Evolutionary conservation across 192 early-diverging fungal species (phyloP), one percentile per base, ranked within the genome.

Genomic region (Backusella tarrabulga): DNA sequence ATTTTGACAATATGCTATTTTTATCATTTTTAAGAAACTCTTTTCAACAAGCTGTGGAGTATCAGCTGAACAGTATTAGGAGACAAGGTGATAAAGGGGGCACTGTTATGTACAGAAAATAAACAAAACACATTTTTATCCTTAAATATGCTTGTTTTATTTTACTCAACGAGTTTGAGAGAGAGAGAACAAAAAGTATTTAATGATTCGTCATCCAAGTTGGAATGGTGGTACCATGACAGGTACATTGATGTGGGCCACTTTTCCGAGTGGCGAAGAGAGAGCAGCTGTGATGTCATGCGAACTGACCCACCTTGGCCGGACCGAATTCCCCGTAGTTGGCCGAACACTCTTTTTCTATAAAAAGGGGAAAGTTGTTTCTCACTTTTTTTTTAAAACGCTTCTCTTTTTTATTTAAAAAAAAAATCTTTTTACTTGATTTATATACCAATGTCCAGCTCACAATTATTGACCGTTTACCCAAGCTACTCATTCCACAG

Each of bases 211-310:
- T 63, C 56, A 63, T 63, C 26, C 56, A 29, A 14, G 21, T 50
- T 32, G 32, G 19, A 50, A 50, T 50, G 5, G 19, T 63, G 56
- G 56, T 63, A 63, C 56, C 56, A 63, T 63, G 56, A 63, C 56
- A 63, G 56, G 56, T 63, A 29, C 56, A 63, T 63, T 29, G 8
- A 63, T 63, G 1, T 29, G 23, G 8, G 9, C 3, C 26, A 63
- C 56, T 63, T 63, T 63, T 63, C 56, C 56, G 56, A 63, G 56
- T 63, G 56, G 56, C 56, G n/a, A 56, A 56, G 23, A 21, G 23
- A 56, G 8, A 56, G 21, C 54, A 56, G 54, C 54, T 56, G 54
- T 56, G 54, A 56, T 56, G 54, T 56, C 52, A 56, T 56, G 52
- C 52, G 23, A n/a, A 56, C n/a, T 56, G 52, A 21, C 52, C 52